A percentile compares a stretch with the other conserved stretches of the same genome.
These are phyloP conservation scores for Inosperma sp. DNA, from an alignment of 768 basidiomycete genomes.

Conservation along the genomic window DNA sequence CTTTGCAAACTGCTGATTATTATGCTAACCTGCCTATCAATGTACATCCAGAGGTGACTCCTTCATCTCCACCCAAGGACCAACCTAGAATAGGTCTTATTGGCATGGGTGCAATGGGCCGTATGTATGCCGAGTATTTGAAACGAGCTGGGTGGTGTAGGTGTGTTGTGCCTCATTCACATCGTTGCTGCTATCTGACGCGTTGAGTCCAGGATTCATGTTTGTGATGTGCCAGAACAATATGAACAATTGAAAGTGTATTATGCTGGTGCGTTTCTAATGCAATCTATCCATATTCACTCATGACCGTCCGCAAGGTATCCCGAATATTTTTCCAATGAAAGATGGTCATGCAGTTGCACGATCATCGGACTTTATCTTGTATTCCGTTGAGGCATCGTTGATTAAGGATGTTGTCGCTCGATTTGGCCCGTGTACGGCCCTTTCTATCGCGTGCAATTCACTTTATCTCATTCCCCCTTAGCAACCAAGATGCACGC, in stretches of 20 bases:
- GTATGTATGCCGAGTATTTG: constrained; percentile 84
- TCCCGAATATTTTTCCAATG: constrained; percentile 61
- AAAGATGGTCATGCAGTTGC: constrained; percentile 85
- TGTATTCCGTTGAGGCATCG: constrained; percentile 95
- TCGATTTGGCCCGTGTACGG: constrained; percentile 84
- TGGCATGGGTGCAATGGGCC: constrained; percentile 97
- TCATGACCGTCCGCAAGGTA: too few species aligned
- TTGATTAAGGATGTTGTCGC: constrained; percentile 78
- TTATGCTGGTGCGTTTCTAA: constrained; percentile 48
- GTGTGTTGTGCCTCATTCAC: constrained; percentile 35
- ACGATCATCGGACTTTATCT: constrained; percentile 84
- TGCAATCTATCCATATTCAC: constrained; percentile 6
- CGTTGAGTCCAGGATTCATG: constrained; percentile 63
- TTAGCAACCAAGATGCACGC: constrained; percentile 89
- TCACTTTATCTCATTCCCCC: neutral
- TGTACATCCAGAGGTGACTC: constrained; percentile 29
- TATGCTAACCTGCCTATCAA: constrained; percentile 25
- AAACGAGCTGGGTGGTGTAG: constrained; percentile 80
- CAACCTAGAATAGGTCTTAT: constrained; percentile 88
- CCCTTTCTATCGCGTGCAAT: neutral
- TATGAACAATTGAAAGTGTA: constrained; percentile 57
- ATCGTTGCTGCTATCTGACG: constrained; percentile 5
- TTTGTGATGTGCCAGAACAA: constrained; percentile 79
- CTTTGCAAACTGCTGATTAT: too few species aligned
- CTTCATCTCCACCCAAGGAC: constrained; percentile 28